Base-by-base conservation (phyloP, 805 yeast genomes). In the Saccharomycopsis lassenensis region DNA sequence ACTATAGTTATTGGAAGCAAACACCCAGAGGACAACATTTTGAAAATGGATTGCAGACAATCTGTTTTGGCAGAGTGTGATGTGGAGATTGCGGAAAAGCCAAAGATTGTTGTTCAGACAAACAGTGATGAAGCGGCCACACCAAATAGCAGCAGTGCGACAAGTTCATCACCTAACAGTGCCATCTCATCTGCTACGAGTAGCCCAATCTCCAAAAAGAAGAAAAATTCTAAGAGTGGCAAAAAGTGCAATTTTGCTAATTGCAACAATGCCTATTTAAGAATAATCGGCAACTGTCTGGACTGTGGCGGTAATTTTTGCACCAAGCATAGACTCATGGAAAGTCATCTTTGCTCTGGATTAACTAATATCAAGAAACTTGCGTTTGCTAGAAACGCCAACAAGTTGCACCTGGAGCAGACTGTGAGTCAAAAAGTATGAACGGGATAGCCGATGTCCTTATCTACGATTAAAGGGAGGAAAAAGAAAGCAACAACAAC, bases 271-370 rank as follows among this genome's bases (percentile, higher is more conserved):
- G 61, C 71, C 8, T 83, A 87, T 1, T 57, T 69, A 34, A 62
- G 74, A 17, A 68, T 71, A 33, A 71, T 83, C 29, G 95, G 95
- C 32, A 86, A 78, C 54, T 85, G 95, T 56, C 69, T 75, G 36
- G 80, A 77, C 52, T 85, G 95, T 56, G 71, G 72, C 32, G 93
- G 94, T 30, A 79, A 77, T 51, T 85, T 74, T 56, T 85, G 95
- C 57, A 78, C 89, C 22, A 79, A 80, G 50, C 95, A 85, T 60
- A 69, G 95, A 39, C 63, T 85, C 38, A 64, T 86, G 59, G 95
- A 85, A 57, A 85, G 77, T 56, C 95, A 85, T 58, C 55, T 67
- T 41, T 85, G 95, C 54, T 64, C 68, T 39, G 94, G 91, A 5
- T 67, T 85, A 41, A 79, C 77, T 51, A 67, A 62, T 46, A 84